Evolutionary conservation across 768 basidiomycete genomes (phyloP).

Genomic region (Russula vinacea): DNA sequence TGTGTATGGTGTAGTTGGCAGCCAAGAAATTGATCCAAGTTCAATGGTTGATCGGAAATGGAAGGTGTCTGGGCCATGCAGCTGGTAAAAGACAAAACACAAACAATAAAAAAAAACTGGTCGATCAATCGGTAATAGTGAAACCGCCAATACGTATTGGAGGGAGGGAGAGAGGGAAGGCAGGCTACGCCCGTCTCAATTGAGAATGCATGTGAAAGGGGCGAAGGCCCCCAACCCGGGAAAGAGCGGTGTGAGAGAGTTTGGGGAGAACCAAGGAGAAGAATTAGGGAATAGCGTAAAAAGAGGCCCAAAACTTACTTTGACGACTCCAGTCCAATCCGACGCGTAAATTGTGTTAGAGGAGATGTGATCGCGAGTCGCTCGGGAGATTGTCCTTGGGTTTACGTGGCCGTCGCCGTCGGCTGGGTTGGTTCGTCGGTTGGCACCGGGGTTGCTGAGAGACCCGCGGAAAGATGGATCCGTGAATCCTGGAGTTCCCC

Average conservation of each 20-base stretch:
- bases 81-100: not conserved
- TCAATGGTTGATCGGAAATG: not conserved
- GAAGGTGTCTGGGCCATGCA: not conserved
- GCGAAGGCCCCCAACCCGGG: not conserved
- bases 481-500: not conserved
- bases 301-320: no score
- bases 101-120: not conserved
- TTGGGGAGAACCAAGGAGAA: conserved; percentile 12
- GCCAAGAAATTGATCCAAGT: not conserved
- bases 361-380: not conserved
- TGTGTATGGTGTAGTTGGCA: not conserved
- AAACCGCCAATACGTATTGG: not conserved
- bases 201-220: not conserved
- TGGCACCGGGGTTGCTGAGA: not conserved
- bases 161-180: not conserved
- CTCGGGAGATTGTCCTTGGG: not conserved
- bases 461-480: not conserved
- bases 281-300: not conserved
- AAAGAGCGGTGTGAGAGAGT: not conserved
- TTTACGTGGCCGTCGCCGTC: not conserved
- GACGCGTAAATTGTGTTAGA: not conserved
- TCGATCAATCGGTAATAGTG: not conserved
- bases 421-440: not conserved
- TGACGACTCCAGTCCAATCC: no score
- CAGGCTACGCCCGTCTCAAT: not conserved